Percentiles rank a stretch among this genome's conserved stretches.
Conservation (phyloP, 1,139 yeast species). For the Wickerhamomyces sp. region DNA sequence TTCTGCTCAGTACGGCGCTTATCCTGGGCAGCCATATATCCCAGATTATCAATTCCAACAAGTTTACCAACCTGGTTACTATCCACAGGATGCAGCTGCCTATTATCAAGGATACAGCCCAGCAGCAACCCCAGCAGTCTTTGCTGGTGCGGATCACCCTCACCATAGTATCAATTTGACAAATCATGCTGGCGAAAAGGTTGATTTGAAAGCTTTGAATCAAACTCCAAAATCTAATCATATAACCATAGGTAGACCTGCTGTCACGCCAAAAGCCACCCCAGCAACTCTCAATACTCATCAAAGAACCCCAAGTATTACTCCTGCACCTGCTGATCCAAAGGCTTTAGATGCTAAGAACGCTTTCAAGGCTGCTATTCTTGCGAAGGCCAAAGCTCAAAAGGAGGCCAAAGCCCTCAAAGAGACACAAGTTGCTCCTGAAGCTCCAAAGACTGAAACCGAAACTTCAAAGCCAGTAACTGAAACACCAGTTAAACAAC, state of each 20-base stretch:
- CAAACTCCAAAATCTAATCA: slow-evolving; percentile 13
- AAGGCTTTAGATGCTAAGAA: slow-evolving; percentile 10
- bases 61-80: neutral
- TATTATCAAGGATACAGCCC: neutral
- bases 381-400: slow-evolving; percentile 16
- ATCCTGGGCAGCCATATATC: slow-evolving; percentile 1
- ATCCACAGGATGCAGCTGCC: neutral
- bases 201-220: slow-evolving; percentile 16
- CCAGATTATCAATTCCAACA: slow-evolving; percentile 1
- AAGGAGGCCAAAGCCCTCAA: slow-evolving; percentile 6
- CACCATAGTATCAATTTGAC: slow-evolving; percentile 20
- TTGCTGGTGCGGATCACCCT: slow-evolving; percentile 3
- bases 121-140: neutral
- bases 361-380: slow-evolving; percentile 16
- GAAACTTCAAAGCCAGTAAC: slow-evolving; percentile 8
- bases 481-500: slow-evolving; percentile 7
- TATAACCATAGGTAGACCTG: slow-evolving; percentile 3
- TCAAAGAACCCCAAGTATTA: slow-evolving; percentile 5
- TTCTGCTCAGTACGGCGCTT: neutral
- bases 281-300: slow-evolving; percentile 4
- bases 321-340: slow-evolving; percentile 5
- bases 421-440: neutral
- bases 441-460: slow-evolving; percentile 5
- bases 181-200: slow-evolving; percentile 21
- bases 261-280: neutral